A percentile compares a stretch with the other conserved stretches of the same genome.
Conservation (phyloP, 139 green algal genomes). For the Micromonas commoda region DNA sequence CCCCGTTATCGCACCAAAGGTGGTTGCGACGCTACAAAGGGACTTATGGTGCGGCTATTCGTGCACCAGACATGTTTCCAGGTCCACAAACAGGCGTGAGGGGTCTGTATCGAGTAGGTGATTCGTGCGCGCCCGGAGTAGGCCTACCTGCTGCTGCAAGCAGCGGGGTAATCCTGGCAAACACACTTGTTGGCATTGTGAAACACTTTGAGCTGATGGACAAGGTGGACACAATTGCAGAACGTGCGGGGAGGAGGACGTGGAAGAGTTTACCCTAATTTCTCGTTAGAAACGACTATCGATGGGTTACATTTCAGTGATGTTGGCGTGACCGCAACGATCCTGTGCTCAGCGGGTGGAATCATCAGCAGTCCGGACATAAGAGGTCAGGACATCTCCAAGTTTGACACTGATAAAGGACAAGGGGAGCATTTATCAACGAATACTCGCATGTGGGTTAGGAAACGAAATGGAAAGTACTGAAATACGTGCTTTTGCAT, state of each 20-base stretch:
- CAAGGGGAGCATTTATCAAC: too few species aligned
- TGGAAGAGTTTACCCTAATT: too few species aligned
- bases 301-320: too few species aligned
- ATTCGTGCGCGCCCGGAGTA: conserved; percentile 77
- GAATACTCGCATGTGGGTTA: too few species aligned
- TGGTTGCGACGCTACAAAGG: conserved; percentile 35
- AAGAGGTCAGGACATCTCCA: too few species aligned
- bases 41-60: conserved; percentile 60
- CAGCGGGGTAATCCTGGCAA: conserved; percentile 60
- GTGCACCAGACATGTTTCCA: conserved; percentile 34
- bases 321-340: too few species aligned
- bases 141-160: conserved; percentile 77
- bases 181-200: conserved; percentile 17
- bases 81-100: conserved; percentile 44
- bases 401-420: too few species aligned
- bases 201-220: conserved; percentile 9
- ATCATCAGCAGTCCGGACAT: too few species aligned
- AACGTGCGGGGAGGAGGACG: background rate
- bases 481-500: too few species aligned
- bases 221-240: background rate
- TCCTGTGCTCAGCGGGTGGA: too few species aligned
- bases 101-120: conserved; percentile 55
- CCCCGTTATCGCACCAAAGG: conserved; percentile 48
- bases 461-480: too few species aligned
- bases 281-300: too few species aligned